Conservation (phyloP, 257 asterid species). For the Nicotiana tomentosiformis region DNA sequence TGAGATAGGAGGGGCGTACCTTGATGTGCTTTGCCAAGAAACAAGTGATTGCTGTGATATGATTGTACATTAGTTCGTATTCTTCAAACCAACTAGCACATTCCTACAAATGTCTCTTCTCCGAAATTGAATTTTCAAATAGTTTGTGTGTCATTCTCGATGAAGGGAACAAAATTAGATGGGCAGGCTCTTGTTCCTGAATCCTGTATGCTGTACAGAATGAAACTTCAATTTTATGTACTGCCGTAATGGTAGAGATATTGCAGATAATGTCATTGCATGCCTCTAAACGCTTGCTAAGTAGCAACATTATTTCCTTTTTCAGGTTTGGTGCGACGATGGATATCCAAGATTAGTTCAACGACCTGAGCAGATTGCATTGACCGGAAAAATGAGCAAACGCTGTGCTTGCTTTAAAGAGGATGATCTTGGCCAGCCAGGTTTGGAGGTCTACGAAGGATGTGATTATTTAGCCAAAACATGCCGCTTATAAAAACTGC, state of each 20-base stretch:
- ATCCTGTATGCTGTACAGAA: not conserved
- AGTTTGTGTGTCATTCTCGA: not conserved
- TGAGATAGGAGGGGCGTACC: not conserved
- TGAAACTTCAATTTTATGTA: not conserved
- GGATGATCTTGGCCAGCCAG: conserved; percentile 54
- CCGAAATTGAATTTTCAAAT: not conserved
- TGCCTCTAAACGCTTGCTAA: not conserved
- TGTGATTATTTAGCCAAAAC: conserved; percentile 54
- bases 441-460: conserved; percentile 69
- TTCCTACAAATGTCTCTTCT: not conserved
- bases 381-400: conserved; percentile 86
- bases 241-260: not conserved
- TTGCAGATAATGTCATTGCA: not conserved
- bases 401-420: conserved; percentile 78
- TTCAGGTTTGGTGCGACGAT: conserved; percentile 94
- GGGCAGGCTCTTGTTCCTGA: not conserved
- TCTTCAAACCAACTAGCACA: not conserved
- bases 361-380: conserved; percentile 77
- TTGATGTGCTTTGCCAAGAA: not conserved
- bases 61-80: not conserved
- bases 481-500: conserved; percentile 34
- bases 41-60: not conserved
- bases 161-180: not conserved
- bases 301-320: not conserved
- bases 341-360: conserved; percentile 91